phyloP scores from a whole-genome alignment of 2,329 filamentous ascomycete species.

The Colletotrichum tabaci region DNA sequence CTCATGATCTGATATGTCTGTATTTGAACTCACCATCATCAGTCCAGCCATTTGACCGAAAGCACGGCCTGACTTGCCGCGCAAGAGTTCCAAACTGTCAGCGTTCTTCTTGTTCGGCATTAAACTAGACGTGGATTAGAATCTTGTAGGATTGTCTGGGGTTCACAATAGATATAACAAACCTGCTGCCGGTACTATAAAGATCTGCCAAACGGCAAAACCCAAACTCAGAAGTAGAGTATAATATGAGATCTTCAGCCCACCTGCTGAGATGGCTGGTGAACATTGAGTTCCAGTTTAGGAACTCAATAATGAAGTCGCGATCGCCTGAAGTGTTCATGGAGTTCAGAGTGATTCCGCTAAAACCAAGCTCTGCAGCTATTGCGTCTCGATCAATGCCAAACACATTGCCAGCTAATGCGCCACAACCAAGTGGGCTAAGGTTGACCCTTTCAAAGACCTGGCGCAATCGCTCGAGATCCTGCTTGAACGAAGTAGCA shows the following conservation, averaged over 20 bases:
- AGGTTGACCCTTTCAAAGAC: slow-evolving; percentile 46
- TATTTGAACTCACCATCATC: slow-evolving; percentile 65
- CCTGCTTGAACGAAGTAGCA: slow-evolving; percentile 45
- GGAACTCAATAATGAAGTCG: slow-evolving; percentile 80
- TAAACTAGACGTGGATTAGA: background rate
- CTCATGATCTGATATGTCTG: slow-evolving; percentile 46
- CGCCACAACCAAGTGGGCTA: slow-evolving; percentile 46
- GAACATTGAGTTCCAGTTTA: slow-evolving; percentile 79
- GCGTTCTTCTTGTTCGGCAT: slow-evolving; percentile 43
- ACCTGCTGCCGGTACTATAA: slow-evolving; percentile 45
- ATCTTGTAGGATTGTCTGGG: background rate
- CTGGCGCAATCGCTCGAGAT: slow-evolving; percentile 47
- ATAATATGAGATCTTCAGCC: slow-evolving; percentile 80
- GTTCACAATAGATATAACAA: slow-evolving; percentile 43
- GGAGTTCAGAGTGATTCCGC: slow-evolving; percentile 77
- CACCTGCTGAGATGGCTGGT: slow-evolving; percentile 81
- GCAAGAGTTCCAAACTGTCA: slow-evolving; percentile 47
- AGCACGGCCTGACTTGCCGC: slow-evolving; percentile 54
- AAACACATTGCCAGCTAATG: slow-evolving; percentile 49
- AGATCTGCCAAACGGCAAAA: slow-evolving; percentile 46
- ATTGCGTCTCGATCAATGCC: slow-evolving; percentile 51
- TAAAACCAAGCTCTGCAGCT: slow-evolving; percentile 78
- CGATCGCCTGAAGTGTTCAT: slow-evolving; percentile 80
- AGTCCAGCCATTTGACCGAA: slow-evolving; percentile 69
- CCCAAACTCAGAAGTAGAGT: slow-evolving; percentile 46